These are phyloP conservation scores for Chalaropsis ovoidea DNA, from an alignment of 2,329 filamentous ascomycete genomes.

Conservation along the genomic window DNA sequence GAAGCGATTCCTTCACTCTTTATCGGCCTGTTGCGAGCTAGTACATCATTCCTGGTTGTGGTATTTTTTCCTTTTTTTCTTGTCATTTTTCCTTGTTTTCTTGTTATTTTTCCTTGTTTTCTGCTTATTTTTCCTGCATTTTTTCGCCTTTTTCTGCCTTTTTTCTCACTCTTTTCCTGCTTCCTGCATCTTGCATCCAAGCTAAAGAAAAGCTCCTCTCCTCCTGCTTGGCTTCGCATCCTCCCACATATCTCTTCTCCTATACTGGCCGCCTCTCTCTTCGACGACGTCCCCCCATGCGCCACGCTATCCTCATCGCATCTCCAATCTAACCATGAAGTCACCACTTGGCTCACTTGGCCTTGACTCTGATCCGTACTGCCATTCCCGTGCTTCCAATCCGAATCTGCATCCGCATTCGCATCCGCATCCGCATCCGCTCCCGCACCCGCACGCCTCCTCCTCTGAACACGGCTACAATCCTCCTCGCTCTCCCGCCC, in stretches of 20 bases:
- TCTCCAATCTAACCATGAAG: constrained; percentile 4
- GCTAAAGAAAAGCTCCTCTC: constrained; percentile 7
- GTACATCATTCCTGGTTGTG: too few relatives aligned
- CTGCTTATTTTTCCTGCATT: too few relatives aligned
- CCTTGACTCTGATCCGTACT: not conserved
- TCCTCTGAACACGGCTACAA: not conserved
- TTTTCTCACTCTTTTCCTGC: not conserved
- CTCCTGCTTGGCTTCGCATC: not conserved
- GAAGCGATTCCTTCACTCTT: constrained; percentile 8
- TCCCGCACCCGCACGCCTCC: not conserved
- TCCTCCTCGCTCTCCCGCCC: not conserved
- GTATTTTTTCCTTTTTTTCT: too few relatives aligned
- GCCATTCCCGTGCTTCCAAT: not conserved
- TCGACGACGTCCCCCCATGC: not conserved
- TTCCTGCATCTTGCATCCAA: constrained; percentile 8
- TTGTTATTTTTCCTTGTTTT: too few relatives aligned
- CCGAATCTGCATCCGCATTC: not conserved
- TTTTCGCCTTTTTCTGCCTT: constrained; percentile 1
- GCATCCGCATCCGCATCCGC: not conserved
- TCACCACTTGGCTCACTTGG: not conserved
- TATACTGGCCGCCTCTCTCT: not conserved
- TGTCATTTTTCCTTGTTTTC: too few relatives aligned
- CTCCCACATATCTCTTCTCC: too few relatives aligned
- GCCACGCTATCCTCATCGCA: too few relatives aligned
- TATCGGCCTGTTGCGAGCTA: not conserved